These are phyloP conservation scores for Vanrija sp. DNA, from an alignment of 1,284 basidiomycete genomes.

Conservation along the genomic window DNA sequence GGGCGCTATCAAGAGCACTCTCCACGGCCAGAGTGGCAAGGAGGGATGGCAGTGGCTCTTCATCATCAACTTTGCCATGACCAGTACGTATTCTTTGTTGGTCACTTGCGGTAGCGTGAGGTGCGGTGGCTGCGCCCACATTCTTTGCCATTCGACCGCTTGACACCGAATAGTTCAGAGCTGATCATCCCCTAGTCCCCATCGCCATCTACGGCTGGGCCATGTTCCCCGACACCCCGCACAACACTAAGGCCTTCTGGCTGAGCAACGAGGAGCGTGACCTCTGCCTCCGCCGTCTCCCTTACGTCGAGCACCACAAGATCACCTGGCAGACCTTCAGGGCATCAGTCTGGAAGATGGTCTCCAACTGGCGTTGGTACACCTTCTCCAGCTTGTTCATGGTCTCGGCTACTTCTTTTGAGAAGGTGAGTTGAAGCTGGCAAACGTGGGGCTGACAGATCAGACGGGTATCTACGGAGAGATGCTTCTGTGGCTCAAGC, in stretches of 20 bases:
- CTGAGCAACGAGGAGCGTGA: conserved; percentile 33
- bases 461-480: conserved; percentile 38
- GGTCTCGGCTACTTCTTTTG: conserved; percentile 30
- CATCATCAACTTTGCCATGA: conserved; percentile 8
- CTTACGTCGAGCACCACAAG: conserved; percentile 21
- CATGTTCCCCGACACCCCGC: conserved; percentile 43
- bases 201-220: conserved; percentile 40
- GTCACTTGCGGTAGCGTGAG: too few species aligned
- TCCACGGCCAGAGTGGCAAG: conserved; percentile 28
- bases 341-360: conserved; percentile 18
- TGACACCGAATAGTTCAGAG: too few species aligned
- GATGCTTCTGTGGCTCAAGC: conserved; percentile 35
- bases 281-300: conserved; percentile 29
- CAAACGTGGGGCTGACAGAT: conserved; percentile 17
- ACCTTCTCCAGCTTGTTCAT: conserved; percentile 38
- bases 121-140: too few species aligned
- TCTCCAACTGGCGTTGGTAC: conserved; percentile 31
- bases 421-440: conserved; percentile 19
- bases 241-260: conserved; percentile 39
- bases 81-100: too few species aligned
- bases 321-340: conserved; percentile 27
- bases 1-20: conserved; percentile 33
- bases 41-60: conserved; percentile 41
- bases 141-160: too few species aligned
- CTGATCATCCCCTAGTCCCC: conserved; percentile 16